Conservation (phyloP, 2,329 filamentous ascomycete genomes). For the Aspergillus sp. region DNA sequence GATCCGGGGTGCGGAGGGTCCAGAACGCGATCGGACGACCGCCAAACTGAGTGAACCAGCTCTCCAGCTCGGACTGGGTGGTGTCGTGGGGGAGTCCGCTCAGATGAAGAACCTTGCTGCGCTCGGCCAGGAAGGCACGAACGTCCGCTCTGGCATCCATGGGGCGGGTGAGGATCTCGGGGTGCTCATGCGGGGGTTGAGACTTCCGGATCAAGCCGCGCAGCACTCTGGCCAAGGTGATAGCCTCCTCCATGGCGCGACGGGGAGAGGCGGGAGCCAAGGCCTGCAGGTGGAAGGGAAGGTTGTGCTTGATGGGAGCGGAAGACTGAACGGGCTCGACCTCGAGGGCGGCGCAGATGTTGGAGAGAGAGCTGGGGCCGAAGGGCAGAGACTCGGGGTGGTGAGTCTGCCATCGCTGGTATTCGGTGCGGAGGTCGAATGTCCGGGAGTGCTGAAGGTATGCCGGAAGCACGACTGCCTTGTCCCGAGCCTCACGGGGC, state of each 20-base stretch:
- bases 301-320: conserved; percentile 96
- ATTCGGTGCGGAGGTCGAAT: conserved; percentile 95
- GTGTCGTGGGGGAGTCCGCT: conserved; percentile 96
- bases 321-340: conserved; percentile 97
- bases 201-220: conserved; percentile 94
- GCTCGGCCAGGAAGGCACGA: conserved; percentile 89
- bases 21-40: conserved; percentile 98
- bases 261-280: conserved; percentile 92
- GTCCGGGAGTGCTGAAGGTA: conserved; percentile 98
- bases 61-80: conserved; percentile 96
- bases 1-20: conserved; percentile 95
- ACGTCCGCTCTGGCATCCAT: conserved; percentile 98
- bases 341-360: conserved; percentile 97
- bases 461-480: conserved; percentile 91
- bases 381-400: conserved; percentile 97
- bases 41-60: conserved; percentile 99
- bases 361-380: conserved; percentile 89
- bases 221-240: conserved; percentile 89
- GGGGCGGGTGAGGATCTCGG: conserved; percentile 88
- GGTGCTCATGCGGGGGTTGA: conserved; percentile 88
- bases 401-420: conserved; percentile 97
- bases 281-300: conserved; percentile 96
- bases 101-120: conserved; percentile 98
- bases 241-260: conserved; percentile 94
- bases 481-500: conserved; percentile 95